Evolutionary conservation across 331 rosid genomes (phyloP).

Genomic region (Stylosanthes scabra): DNA sequence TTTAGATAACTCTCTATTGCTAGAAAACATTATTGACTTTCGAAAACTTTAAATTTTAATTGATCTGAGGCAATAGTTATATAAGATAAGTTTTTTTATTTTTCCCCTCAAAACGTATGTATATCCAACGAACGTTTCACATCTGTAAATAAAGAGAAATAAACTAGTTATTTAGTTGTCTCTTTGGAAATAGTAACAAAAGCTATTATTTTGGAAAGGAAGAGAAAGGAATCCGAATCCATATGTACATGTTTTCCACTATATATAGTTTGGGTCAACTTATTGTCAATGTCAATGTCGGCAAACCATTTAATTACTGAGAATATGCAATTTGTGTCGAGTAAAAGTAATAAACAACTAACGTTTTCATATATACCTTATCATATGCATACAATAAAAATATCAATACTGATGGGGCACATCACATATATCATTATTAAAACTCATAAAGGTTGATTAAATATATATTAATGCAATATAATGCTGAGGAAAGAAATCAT

Average conservation of each 20-base stretch:
- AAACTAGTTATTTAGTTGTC: not conserved
- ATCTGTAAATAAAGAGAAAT: not conserved
- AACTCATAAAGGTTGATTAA: too few species aligned
- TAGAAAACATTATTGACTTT: not conserved
- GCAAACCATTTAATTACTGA: not conserved
- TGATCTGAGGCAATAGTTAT: not conserved
- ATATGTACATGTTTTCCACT: not conserved
- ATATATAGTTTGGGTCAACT: not conserved
- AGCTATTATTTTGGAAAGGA: not conserved
- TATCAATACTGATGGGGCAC: too few species aligned
- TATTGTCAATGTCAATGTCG: not conserved
- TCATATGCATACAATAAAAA: too few species aligned
- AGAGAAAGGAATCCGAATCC: not conserved
- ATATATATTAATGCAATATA: too few species aligned
- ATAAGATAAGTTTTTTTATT: not conserved
- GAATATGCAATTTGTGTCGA: not conserved
- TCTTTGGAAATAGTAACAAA: not conserved
- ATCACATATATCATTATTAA: too few species aligned
- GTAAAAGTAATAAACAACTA: not conserved
- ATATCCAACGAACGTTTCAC: not conserved
- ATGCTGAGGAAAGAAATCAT: too few species aligned
- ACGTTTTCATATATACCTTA: not conserved
- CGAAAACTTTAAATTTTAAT: not conserved
- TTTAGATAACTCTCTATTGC: not conserved
- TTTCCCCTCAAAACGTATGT: not conserved